These are phyloP conservation scores for Ramaria sp. DNA, from an alignment of 768 basidiomycete species.

Conservation along the genomic window DNA sequence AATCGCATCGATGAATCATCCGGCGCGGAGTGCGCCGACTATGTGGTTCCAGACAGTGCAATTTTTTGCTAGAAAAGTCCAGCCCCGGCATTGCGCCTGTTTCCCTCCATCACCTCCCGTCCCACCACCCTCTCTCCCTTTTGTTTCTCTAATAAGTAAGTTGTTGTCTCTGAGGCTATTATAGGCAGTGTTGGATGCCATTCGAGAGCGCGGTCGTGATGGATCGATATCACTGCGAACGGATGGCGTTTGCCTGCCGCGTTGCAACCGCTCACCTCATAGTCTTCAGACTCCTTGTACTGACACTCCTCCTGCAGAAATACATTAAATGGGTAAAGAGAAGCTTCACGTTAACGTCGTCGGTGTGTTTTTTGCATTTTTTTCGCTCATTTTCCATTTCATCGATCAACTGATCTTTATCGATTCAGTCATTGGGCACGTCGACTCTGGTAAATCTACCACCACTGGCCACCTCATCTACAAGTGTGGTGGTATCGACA, in stretches of 20 bases:
- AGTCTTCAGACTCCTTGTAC: slow-evolving; percentile 10
- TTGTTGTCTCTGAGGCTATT: slow-evolving; percentile 14
- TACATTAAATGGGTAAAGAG: slow-evolving; percentile 85
- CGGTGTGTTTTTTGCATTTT: slow-evolving; percentile 48
- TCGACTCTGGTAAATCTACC: slow-evolving; percentile 99
- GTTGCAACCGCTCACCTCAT: slow-evolving; percentile 13
- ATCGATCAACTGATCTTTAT: slow-evolving; percentile 17
- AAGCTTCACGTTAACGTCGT: slow-evolving; percentile 97
- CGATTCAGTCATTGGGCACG: slow-evolving; percentile 85
- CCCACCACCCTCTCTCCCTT: slow-evolving; percentile 26
- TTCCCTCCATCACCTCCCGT: slow-evolving; percentile 14
- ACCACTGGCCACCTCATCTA: slow-evolving; percentile 99
- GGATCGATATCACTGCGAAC: background rate
- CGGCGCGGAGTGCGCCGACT: slow-evolving; percentile 8
- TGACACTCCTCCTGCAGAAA: slow-evolving; percentile 27
- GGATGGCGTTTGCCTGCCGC: slow-evolving; percentile 1
- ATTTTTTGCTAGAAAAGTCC: slow-evolving; percentile 9
- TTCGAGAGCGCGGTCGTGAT: slow-evolving; percentile 4
- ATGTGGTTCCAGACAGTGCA: background rate
- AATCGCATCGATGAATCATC: background rate
- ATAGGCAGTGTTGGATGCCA: background rate
- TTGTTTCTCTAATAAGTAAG: slow-evolving; percentile 27
- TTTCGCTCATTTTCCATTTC: slow-evolving; percentile 18
- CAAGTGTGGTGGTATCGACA: slow-evolving; percentile 99
- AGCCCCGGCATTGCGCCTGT: slow-evolving; percentile 6